Evolutionary conservation across 2,329 filamentous ascomycete species (phyloP).

Genomic region (Aspergillus alliaceus): DNA sequence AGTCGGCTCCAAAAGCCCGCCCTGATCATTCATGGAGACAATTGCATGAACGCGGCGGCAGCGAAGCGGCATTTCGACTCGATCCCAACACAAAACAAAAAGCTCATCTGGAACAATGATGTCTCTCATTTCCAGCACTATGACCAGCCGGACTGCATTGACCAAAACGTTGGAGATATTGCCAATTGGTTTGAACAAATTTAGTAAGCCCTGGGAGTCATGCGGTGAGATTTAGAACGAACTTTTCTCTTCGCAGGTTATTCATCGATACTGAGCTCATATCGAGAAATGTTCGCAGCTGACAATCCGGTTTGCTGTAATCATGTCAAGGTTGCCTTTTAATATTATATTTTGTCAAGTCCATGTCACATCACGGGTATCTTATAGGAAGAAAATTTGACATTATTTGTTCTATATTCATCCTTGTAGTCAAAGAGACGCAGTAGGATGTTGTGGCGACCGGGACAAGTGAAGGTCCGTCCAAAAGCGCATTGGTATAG

Average conservation of each 20-base stretch:
- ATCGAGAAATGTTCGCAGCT: neutral
- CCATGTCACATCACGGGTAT: too few relatives aligned
- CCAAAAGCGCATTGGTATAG: too few relatives aligned
- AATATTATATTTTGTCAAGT: too few relatives aligned
- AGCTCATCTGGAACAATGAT: constrained; percentile 31
- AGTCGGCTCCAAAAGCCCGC: constrained; percentile 30
- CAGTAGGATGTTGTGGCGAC: too few relatives aligned
- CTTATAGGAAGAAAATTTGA: neutral
- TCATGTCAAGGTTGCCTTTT: neutral
- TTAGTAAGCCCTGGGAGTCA: too few relatives aligned
- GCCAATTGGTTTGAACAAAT: constrained; percentile 21
- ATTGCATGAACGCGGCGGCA: constrained; percentile 31
- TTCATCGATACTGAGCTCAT: too few relatives aligned
- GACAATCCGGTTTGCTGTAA: neutral
- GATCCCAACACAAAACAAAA: constrained; percentile 26
- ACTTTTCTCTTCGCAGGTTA: too few relatives aligned
- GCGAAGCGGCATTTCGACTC: constrained; percentile 27
- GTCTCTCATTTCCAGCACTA: constrained; percentile 31
- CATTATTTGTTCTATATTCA: neutral
- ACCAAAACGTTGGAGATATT: constrained; percentile 29
- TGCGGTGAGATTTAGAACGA: too few relatives aligned
- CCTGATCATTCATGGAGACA: constrained; percentile 31
- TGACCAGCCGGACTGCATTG: constrained; percentile 27
- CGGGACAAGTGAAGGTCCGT: too few relatives aligned
- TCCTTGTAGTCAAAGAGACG: neutral